These are phyloP conservation scores for Linanthus parryae DNA, from an alignment of 148 eudicot species.

Conservation along the genomic window DNA sequence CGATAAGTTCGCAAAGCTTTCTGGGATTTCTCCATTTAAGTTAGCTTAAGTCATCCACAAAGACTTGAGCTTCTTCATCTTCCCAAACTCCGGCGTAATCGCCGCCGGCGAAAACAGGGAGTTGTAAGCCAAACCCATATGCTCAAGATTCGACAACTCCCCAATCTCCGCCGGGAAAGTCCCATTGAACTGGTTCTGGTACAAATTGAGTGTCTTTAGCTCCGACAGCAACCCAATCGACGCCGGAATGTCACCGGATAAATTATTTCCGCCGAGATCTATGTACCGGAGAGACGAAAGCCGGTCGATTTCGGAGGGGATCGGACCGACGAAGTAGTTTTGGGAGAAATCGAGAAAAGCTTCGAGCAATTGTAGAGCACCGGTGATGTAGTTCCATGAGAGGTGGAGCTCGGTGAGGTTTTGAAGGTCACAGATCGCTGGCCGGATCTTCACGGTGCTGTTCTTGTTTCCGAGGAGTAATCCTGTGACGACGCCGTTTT, in stretches of 20 bases:
- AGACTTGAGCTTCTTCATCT: conserved; percentile 19
- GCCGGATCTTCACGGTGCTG: conserved; percentile 21
- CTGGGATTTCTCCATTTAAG: conserved; percentile 49
- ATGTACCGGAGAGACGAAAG: conserved; percentile 11
- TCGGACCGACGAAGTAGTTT: conserved; percentile 19
- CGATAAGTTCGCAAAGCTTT: conserved; percentile 28
- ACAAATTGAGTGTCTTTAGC: conserved; percentile 23
- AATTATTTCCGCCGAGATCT: conserved; percentile 42
- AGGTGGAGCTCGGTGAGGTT: conserved; percentile 26
- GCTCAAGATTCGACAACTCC: conserved; percentile 37
- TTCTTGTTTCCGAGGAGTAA: conserved; percentile 8
- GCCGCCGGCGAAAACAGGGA: conserved; percentile 15
- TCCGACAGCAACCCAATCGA: conserved; percentile 38
- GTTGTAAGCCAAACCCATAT: conserved; percentile 26
- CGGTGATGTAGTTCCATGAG: conserved; percentile 15
- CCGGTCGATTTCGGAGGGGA: conserved; percentile 24
- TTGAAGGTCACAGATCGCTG: conserved; percentile 26
- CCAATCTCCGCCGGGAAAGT: conserved; percentile 9
- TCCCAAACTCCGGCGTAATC: conserved; percentile 40
- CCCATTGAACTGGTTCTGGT: conserved; percentile 41
- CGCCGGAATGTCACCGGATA: conserved; percentile 58
- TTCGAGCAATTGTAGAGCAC: conserved; percentile 30
- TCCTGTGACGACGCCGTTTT: conserved; percentile 12
- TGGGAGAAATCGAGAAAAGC: conserved; percentile 28
- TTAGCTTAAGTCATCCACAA: conserved; percentile 38